Evolutionary conservation across 192 early-diverging fungal species (phyloP).

Genomic region (Coemansia sp.): DNA sequence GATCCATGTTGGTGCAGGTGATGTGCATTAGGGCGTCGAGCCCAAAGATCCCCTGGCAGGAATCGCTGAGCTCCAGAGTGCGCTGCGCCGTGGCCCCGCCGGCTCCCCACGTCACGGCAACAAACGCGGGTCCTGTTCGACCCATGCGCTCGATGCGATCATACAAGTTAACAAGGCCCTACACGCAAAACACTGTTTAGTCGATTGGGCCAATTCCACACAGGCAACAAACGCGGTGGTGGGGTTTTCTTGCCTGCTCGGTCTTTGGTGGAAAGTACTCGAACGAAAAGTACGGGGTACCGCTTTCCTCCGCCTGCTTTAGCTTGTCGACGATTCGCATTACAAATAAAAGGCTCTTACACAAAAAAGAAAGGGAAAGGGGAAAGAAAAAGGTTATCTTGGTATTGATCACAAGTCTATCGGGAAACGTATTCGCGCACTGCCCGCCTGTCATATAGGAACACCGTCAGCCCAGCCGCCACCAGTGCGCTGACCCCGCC

Average conservation of each 20-base stretch:
- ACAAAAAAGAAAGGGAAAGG: neutral
- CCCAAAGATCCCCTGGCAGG: conserved; percentile 87
- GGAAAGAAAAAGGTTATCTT: conserved; percentile 1
- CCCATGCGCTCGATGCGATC: conserved; percentile 97
- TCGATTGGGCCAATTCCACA: too few species aligned
- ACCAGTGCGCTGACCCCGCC: conserved; percentile 43
- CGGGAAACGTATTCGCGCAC: conserved; percentile 27
- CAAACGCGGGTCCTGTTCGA: conserved; percentile 85
- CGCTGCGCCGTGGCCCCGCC: conserved; percentile 86
- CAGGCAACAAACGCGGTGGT: too few species aligned
- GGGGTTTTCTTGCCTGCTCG: conserved; percentile 57
- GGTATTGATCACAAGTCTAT: conserved; percentile 5
- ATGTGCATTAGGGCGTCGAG: conserved; percentile 94
- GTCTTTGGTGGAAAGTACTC: conserved; percentile 99
- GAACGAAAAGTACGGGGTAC: conserved; percentile 72
- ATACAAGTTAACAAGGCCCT: conserved; percentile 87
- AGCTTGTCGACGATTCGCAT: conserved; percentile 76
- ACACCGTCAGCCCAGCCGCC: conserved; percentile 30
- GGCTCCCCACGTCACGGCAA: conserved; percentile 97
- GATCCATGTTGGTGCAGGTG: conserved; percentile 98
- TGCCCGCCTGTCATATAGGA: conserved; percentile 42
- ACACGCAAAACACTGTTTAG: conserved; percentile 14
- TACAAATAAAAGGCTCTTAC: neutral
- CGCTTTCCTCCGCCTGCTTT: conserved; percentile 55
- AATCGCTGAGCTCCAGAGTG: conserved; percentile 83